Evolutionary conservation across 2,329 filamentous ascomycete genomes (phyloP).

Genomic region (Botryotinia narcissicola): DNA sequence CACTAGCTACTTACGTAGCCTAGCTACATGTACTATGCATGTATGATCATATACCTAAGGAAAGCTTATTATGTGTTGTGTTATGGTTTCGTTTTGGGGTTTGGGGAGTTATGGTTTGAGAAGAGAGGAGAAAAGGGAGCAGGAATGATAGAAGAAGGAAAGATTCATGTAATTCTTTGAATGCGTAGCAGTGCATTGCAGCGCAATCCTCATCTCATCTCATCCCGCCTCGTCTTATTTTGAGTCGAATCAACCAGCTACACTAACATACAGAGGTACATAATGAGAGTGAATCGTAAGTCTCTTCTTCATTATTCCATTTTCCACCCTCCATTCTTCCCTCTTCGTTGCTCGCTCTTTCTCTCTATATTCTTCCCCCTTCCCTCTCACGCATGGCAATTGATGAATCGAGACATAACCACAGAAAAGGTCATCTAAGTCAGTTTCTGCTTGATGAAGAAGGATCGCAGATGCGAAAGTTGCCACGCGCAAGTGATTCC

Average conservation of each 20-base stretch:
- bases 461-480: conserved; percentile 87
- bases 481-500: conserved; percentile 94
- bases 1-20: not conserved
- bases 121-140: too few relatives aligned
- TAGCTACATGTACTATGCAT: not conserved
- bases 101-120: not conserved
- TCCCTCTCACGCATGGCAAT: not conserved
- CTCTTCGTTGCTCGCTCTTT: not conserved
- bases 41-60: too few relatives aligned
- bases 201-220: not conserved
- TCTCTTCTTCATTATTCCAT: not conserved
- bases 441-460: conserved; percentile 99
- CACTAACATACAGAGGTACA: not conserved
- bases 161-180: conserved; percentile 16
- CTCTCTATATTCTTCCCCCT: not conserved
- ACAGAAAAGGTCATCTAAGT: conserved; percentile 56
- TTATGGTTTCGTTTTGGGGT: too few relatives aligned
- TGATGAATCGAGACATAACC: not conserved
- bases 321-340: conserved; percentile 15
- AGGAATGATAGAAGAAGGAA: not conserved
- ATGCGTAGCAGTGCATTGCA: not conserved
- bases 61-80: too few relatives aligned
- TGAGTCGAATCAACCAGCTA: not conserved
- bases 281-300: not conserved
- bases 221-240: not conserved